These are phyloP conservation scores for Platanthera zijinensis DNA, from an alignment of 106 monocot genomes.

Conservation along the genomic window DNA sequence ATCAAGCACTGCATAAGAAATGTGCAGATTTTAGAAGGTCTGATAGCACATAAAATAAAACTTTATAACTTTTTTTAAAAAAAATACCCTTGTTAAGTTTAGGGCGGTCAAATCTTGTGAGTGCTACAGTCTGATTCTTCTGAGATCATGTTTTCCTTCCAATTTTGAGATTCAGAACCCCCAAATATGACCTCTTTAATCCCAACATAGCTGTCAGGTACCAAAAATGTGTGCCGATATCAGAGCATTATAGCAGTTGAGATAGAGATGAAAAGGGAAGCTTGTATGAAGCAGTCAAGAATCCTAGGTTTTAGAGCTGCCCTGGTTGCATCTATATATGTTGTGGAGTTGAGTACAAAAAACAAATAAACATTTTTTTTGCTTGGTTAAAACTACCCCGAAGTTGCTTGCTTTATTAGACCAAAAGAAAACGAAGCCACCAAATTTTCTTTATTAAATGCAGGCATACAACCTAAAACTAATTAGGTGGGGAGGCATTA, in stretches of 20 bases:
- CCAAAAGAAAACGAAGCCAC: too few relatives aligned
- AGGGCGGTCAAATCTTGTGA: constrained; percentile 51
- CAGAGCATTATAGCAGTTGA: background rate
- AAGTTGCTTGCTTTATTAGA: too few relatives aligned
- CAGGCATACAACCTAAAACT: too few relatives aligned
- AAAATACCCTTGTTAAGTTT: background rate
- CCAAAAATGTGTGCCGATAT: background rate
- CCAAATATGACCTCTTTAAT: constrained; percentile 85
- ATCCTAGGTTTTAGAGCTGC: background rate
- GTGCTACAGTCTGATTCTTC: constrained; percentile 65
- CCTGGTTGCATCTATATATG: too few relatives aligned
- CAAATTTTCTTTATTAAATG: too few relatives aligned
- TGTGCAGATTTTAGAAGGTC: background rate
- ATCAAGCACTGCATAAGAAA: background rate
- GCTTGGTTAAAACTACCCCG: too few relatives aligned
- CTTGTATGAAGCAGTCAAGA: background rate
- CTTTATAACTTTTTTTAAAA: background rate
- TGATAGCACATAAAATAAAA: too few relatives aligned
- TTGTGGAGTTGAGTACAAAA: too few relatives aligned
- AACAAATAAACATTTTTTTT: too few relatives aligned
- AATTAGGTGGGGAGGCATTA: too few relatives aligned
- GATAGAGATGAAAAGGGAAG: background rate
- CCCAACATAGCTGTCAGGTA: constrained; percentile 55
- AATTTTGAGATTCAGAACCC: constrained; percentile 59
- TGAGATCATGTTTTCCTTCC: constrained; percentile 58